phyloP scores from a whole-genome alignment of 805 yeast species.

The Yamadazyma philogaea region DNA sequence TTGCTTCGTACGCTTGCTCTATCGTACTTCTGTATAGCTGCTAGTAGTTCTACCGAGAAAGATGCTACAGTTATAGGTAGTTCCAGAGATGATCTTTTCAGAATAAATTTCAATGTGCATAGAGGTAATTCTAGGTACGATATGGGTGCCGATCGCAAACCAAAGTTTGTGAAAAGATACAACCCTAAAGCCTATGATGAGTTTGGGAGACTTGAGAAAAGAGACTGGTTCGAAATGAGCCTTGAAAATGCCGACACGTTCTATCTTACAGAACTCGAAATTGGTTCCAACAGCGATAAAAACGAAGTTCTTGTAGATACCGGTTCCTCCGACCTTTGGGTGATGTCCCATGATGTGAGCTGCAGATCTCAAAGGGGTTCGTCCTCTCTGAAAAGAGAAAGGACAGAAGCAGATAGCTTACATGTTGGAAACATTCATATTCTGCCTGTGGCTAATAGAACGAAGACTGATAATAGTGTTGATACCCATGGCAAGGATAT shows the following conservation, averaged over 20 bases:
- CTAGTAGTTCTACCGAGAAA: too few relatives aligned
- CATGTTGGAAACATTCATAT: slow-evolving; percentile 12
- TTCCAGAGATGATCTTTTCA: slow-evolving; percentile 8
- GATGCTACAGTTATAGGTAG: neutral
- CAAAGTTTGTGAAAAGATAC: slow-evolving; percentile 5
- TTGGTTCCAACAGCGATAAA: slow-evolving; percentile 30
- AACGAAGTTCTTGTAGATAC: slow-evolving; percentile 37
- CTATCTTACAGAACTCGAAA: slow-evolving; percentile 24
- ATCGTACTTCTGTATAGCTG: too few relatives aligned
- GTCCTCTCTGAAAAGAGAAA: slow-evolving; percentile 3
- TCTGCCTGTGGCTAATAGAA: neutral
- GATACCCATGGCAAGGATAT: slow-evolving; percentile 7
- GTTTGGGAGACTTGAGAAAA: slow-evolving; percentile 3
- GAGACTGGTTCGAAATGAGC: slow-evolving; percentile 14
- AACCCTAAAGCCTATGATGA: neutral
- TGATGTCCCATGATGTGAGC: slow-evolving; percentile 30
- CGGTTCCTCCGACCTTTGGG: slow-evolving; percentile 44
- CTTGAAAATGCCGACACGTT: slow-evolving; percentile 25
- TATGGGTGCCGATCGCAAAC: slow-evolving; percentile 8
- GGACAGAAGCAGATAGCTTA: neutral
- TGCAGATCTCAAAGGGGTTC: slow-evolving; percentile 15
- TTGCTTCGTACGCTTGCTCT: neutral
- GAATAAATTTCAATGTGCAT: slow-evolving; percentile 12
- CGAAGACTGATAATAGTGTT: neutral
- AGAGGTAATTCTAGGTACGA: slow-evolving; percentile 12